phyloP scores from a whole-genome alignment of 164 flowering plant species.

The Protea cynaroides region DNA sequence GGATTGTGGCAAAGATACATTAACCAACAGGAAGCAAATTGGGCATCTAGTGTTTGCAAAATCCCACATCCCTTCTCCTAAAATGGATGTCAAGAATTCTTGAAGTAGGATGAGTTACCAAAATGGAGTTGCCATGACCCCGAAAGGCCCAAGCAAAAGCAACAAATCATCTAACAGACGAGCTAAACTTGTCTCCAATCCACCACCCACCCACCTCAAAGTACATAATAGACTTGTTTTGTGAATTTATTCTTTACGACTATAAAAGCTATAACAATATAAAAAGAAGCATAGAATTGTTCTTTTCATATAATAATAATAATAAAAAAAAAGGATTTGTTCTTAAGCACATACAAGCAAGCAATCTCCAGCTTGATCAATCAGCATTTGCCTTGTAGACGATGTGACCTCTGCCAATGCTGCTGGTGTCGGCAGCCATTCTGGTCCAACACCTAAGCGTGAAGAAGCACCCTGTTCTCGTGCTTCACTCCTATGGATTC shows the following conservation, averaged over 20 bases:
- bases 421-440: constrained; percentile 65
- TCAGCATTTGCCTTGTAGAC: constrained; percentile 53
- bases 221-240: neutral
- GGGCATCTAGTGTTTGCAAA: neutral
- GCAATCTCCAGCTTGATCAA: constrained; percentile 52
- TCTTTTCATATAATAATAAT: too few relatives aligned
- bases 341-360: constrained; percentile 43
- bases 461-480: constrained; percentile 21
- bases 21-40: neutral
- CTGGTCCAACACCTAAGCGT: constrained; percentile 23
- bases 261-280: neutral
- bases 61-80: neutral
- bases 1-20: neutral
- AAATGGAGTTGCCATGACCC: too few relatives aligned
- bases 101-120: neutral
- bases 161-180: too few relatives aligned
- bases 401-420: constrained; percentile 65
- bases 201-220: too few relatives aligned
- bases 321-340: neutral
- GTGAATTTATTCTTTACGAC: neutral
- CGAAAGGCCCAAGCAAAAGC: neutral
- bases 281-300: neutral
- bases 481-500: constrained; percentile 18
- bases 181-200: too few relatives aligned
- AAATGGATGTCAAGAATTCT: neutral